Base-by-base conservation (phyloP, 495 filamentous ascomycete genomes). In the Trichodelitschia bisporula region DNA sequence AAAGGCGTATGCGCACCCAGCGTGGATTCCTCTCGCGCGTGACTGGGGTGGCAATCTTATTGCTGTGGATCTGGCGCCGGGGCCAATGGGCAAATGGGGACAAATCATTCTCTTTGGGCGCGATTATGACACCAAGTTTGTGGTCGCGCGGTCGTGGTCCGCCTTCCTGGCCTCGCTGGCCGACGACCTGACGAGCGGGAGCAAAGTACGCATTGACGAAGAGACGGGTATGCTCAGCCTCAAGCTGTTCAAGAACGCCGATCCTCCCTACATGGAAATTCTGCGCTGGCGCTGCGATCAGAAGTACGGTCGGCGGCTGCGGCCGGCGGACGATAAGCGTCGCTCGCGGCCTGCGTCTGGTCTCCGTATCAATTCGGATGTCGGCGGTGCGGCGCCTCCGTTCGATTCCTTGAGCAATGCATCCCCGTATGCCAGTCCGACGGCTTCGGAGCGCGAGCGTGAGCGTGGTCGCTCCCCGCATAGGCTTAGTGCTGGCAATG, bases 41-140 rank as follows among this genome's bases (percentile, higher is more conserved):
- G 86, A 99, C 49, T 99, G 86, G 86, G 86, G 86, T 42, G 86
- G 86, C 41, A 99, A 99, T 62, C 79, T 84, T 55, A 58, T 99
- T 42, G 82, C 82, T 10, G 68, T 92, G 19, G 86, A 99, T 50
- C 63, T 99, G 28, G 80, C 89, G 14, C 86, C 86, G 20, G 89
- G 86, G 2, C 77, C 86, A 2, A 64, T 65, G 11, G 86, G 86
- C 14, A 69, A 66, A 50, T 99, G 86, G 83, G 86, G 86, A 28
- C 86, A 99, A 44, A 64, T 99, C 29, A 91, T 99, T 40, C 64
- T 99, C 26, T 91, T 91, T 38, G 86, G 86, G 23, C 76, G 86
- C 15, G 86, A 99, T 52, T 99, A 92, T 50, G 86, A 99, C 49
- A 89, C 77, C 53, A 99, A 95, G 53, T 95, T 86, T 43, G 84